Evolutionary conservation across 164 flowering plant genomes (phyloP).

Genomic region (Amborella trichopoda): DNA sequence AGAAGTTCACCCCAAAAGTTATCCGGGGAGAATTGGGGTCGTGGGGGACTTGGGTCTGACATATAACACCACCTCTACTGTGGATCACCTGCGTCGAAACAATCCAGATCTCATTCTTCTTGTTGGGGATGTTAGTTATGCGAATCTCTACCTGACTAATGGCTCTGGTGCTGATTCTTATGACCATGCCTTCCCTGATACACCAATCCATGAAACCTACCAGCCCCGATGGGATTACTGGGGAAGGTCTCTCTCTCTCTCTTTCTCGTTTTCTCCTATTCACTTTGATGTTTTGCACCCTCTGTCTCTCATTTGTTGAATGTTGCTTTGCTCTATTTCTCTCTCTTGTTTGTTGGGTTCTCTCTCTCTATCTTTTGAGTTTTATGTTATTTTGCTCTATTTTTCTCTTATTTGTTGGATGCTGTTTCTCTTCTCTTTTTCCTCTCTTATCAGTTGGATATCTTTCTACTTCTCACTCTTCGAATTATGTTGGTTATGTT

Average conservation of each 20-base stretch:
- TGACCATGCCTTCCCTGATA: slow-evolving; percentile 59
- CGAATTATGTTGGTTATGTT: too few relatives aligned
- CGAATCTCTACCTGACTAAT: slow-evolving; percentile 79
- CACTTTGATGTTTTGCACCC: neutral
- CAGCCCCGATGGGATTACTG: slow-evolving; percentile 99
- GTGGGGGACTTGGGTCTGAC: slow-evolving; percentile 93
- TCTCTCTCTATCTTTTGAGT: neutral
- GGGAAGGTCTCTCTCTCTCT: slow-evolving; percentile 57
- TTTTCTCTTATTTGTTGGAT: neutral
- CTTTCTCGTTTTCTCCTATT: neutral
- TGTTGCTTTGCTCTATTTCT: neutral
- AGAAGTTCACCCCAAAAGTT: slow-evolving; percentile 40
- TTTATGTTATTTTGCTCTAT: neutral
- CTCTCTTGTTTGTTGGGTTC: neutral
- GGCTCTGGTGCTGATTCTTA: slow-evolving; percentile 87
- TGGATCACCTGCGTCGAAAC: slow-evolving; percentile 54
- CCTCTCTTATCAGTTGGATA: too few relatives aligned
- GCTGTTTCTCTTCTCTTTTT: too few relatives aligned
- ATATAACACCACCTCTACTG: slow-evolving; percentile 67
- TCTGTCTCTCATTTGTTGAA: neutral
- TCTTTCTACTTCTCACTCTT: too few relatives aligned
- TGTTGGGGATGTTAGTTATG: slow-evolving; percentile 81
- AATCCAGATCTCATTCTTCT: slow-evolving; percentile 68
- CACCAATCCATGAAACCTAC: slow-evolving; percentile 84
- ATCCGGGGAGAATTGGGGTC: slow-evolving; percentile 65